These are phyloP conservation scores for Lasiodiplodia theobromae DNA, from an alignment of 2,329 filamentous ascomycete genomes.

Conservation along the genomic window DNA sequence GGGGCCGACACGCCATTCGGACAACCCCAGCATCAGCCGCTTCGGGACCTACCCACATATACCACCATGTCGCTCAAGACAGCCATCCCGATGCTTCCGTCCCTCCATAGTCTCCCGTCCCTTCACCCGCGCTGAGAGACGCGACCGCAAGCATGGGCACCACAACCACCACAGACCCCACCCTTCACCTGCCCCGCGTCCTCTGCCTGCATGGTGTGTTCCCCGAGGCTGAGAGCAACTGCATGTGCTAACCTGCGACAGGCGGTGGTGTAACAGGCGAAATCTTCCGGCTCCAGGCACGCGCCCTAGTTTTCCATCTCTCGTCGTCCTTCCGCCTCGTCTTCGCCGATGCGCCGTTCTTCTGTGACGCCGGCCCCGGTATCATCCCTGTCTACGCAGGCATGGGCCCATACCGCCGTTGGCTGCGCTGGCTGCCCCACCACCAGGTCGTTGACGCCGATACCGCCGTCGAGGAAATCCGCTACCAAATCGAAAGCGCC, in stretches of 20 bases:
- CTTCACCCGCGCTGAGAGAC: neutral
- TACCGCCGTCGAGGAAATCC: constrained; percentile 54
- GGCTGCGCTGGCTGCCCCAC: constrained; percentile 69
- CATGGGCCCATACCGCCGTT: constrained; percentile 69
- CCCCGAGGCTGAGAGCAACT: neutral
- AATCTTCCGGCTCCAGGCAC: constrained; percentile 74
- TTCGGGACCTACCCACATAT: constrained; percentile 9
- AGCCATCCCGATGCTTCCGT: neutral
- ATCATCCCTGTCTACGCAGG: constrained; percentile 70
- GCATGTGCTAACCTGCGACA: neutral
- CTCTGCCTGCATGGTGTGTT: constrained; percentile 73
- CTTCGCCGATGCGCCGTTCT: constrained; percentile 74
- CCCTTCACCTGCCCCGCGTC: constrained; percentile 65
- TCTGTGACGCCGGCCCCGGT: constrained; percentile 66
- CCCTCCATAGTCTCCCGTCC: neutral
- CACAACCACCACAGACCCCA: constrained; percentile 37
- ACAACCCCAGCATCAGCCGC: constrained; percentile 10
- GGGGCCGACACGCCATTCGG: constrained; percentile 5
- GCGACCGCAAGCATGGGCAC: constrained; percentile 29
- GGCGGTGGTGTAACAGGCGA: constrained; percentile 74
- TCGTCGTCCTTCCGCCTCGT: constrained; percentile 70
- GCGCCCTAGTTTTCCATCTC: constrained; percentile 61
- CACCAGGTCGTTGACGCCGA: constrained; percentile 63
- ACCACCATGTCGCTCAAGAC: neutral
- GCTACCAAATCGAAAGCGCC: constrained; percentile 53